Evolutionary conservation across 495 filamentous ascomycete genomes (phyloP), one percentile per base, ranked within the genome.

Genomic region (Pseudevernia furfuracea): DNA sequence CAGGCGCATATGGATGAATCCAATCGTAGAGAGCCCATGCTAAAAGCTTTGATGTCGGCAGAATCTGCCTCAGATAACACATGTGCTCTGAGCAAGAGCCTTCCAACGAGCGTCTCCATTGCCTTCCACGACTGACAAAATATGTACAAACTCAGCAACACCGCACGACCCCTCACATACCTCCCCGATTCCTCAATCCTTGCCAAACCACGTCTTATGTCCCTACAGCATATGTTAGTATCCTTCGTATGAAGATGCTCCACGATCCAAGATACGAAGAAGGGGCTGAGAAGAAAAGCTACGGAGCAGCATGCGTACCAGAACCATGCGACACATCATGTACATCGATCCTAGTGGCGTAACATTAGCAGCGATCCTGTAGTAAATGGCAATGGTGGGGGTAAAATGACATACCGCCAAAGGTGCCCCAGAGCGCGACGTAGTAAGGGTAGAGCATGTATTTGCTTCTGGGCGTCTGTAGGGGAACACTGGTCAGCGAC

Each of bases 121-220:
- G 17, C 8, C 52, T 34, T 15, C 21, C 15, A 4, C 28, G 1
- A 12, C 30, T 15, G 11, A 19, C 7, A 21, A 0, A 28, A 14
- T 34, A 55, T 34, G 15, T 34, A 30, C 49, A 53, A 21, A 21
- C 1, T 5, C 30, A 8, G 8, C 12, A 28, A 9, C 25, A 32
- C 49, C 44, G n/a, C 46, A 11, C 46, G 1, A 11, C 11, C 23
- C n/a, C 7, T 4, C 37, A 15, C 37, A 39, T 17, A 8, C 3
- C 8, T n/a, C 41, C 36, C 46, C 23, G n/a, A 23, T 39, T 0
- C n/a, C 23, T 57, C 62, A 90, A 64, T 81, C 77, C 78, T 87
- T 85, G 72, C 82, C 80, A 74, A 88, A 92, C 85, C 87, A 94
- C 60, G 89, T 94, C 86, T 92, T 96, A 80, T 96, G 85, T 73